Evolutionary conservation across 1,284 basidiomycete species (phyloP).

Genomic region (Puccinia polysora): DNA sequence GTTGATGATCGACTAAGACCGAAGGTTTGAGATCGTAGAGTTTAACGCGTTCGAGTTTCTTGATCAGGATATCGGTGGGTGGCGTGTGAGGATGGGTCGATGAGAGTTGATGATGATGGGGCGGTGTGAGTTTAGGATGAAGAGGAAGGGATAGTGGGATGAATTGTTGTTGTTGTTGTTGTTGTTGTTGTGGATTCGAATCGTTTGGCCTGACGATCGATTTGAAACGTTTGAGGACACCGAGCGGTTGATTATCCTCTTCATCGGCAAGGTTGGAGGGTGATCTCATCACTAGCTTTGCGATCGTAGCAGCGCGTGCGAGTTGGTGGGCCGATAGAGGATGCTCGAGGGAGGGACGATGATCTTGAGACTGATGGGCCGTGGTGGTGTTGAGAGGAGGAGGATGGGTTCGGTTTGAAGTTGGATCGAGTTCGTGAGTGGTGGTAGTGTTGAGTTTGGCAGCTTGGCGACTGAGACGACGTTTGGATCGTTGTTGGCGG

Average conservation of each 20-base stretch:
- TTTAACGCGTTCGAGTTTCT: slow-evolving; percentile 23
- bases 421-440: too few species aligned
- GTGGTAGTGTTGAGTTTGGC: too few species aligned
- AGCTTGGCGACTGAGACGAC: too few species aligned
- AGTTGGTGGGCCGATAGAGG: not conserved
- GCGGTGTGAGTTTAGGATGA: not conserved
- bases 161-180: too few species aligned
- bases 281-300: not conserved
- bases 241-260: slow-evolving; percentile 37
- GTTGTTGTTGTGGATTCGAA: not conserved
- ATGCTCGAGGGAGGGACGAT: not conserved
- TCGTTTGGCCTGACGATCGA: slow-evolving; percentile 1
- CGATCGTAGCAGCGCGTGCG: not conserved
- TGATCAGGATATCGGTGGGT: not conserved
- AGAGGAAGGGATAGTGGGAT: too few species aligned
- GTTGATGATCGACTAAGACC: not conserved
- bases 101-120: slow-evolving; percentile 2
- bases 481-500: too few species aligned
- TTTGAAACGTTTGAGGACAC: slow-evolving; percentile 33
- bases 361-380: slow-evolving; percentile 2
- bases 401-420: too few species aligned
- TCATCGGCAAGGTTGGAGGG: not conserved
- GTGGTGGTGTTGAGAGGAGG: too few species aligned
- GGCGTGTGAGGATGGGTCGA: not conserved
- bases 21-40: not conserved